Evolutionary conservation across 768 basidiomycete genomes (phyloP), one percentile per base, ranked within the genome.

Genomic region (Podaxis sp.): DNA sequence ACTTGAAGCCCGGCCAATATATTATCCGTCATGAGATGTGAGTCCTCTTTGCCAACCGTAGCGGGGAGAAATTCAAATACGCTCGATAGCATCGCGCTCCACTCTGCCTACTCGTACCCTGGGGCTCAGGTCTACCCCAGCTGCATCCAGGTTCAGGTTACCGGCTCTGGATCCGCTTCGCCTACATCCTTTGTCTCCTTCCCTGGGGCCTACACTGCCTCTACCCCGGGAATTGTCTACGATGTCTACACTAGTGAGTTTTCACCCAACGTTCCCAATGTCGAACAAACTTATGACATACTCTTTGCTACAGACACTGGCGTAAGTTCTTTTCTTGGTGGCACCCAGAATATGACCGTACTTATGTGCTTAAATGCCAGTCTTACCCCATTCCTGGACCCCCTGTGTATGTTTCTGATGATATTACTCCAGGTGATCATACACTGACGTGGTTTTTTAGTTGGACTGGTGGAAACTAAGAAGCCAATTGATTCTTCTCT

Each of bases 21-120:
- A 74, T 82, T 65, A 75, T 82, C 64, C 74, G 80, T 17, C 77
- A 81, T 64, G 80, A 81, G 63, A 80, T 78, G 76, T 78, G 19
- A 47, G 74, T 64, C 7, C 27, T 24, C 11, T n/a, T 17, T 46
- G 13, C 13, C 59, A 3, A 7, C n/a, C 15, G 13, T 7, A 27
- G 7, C 33, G 1, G 19, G 6, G 7, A 22, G 40, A 33, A 36
- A 46, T 19, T 61, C n/a, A 43, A 2, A 25, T 3, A 37, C 41
- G 29, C 41, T 13, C 29, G 27, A 15, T 55, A 79, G 78, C 61
- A 71, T 79, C 63, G 77, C 77, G 17, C 62, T 78, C 41, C 77
- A 80, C 12, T 7, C 25, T 71, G 77, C 78, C 3, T 75, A 66
- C 54, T 43, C 64, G 0, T 79, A 79, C 63, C 78, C 78, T 38